Evolutionary conservation across 257 asterid genomes (phyloP).

Genomic region (Nicotiana attenuata): DNA sequence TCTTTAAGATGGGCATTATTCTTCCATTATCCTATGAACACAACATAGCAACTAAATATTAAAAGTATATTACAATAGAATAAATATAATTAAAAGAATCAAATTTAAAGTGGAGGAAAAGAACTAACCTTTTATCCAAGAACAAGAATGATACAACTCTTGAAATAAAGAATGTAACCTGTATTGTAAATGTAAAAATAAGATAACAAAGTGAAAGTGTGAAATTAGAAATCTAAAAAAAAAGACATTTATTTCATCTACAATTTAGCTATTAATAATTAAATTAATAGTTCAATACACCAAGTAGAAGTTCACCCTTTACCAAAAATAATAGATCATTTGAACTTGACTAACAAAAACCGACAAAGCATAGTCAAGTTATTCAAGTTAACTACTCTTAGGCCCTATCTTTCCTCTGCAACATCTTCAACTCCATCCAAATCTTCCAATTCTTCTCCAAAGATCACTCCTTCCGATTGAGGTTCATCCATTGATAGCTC

Average conservation of each 20-base stretch:
- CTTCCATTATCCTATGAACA: too few relatives aligned
- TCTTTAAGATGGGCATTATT: too few relatives aligned
- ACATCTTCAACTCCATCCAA: neutral
- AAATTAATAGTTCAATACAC: neutral
- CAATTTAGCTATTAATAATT: neutral
- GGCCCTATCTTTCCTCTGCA: neutral
- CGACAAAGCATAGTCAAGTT: too few relatives aligned
- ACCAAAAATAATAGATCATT: neutral
- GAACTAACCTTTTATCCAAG: neutral
- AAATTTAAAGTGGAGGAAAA: neutral
- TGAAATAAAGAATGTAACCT: neutral
- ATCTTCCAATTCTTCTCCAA: neutral
- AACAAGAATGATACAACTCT: neutral
- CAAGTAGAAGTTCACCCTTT: neutral
- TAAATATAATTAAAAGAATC: too few relatives aligned
- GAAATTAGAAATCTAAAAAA: neutral
- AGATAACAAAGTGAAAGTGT: neutral
- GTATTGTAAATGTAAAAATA: too few relatives aligned
- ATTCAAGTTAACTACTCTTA: neutral
- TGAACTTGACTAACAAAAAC: neutral
- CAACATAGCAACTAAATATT: too few relatives aligned
- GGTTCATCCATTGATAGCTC: neutral
- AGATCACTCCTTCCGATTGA: neutral
- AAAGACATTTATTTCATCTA: neutral
- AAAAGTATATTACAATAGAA: neutral